Evolutionary conservation across 768 basidiomycete species (phyloP).

Genomic region (Suillus plorans): DNA sequence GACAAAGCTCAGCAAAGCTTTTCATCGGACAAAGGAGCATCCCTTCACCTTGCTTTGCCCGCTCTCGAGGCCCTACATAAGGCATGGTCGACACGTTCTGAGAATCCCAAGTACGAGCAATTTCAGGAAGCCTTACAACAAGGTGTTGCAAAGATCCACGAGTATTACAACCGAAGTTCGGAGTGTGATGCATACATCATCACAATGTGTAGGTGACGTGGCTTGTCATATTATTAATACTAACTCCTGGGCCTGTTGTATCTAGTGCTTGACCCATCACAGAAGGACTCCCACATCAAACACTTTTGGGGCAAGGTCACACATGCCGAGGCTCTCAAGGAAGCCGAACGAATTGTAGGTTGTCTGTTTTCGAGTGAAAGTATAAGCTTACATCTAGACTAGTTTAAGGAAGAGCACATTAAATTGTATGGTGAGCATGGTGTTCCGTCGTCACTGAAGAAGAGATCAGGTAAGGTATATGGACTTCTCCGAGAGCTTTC

Average conservation of each 20-base stretch:
- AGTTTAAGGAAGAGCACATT: too few relatives aligned
- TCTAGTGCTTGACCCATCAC: slow-evolving; percentile 26
- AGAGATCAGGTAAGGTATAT: not conserved
- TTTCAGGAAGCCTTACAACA: too few relatives aligned
- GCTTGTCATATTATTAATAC: not conserved
- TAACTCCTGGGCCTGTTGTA: not conserved
- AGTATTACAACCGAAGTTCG: too few relatives aligned
- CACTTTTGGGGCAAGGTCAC: slow-evolving; percentile 24
- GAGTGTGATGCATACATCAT: too few relatives aligned
- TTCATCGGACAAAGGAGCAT: not conserved
- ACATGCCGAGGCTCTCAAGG: slow-evolving; percentile 14
- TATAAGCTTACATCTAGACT: not conserved
- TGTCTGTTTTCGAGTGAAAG: not conserved
- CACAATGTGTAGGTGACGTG: too few relatives aligned
- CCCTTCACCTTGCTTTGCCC: too few relatives aligned
- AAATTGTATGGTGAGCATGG: too few relatives aligned
- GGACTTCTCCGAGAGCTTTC: not conserved
- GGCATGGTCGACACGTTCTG: not conserved
- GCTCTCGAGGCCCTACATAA: slow-evolving; percentile 20
- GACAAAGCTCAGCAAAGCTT: too few relatives aligned
- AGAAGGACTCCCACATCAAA: slow-evolving; percentile 25
- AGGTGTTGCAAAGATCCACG: too few relatives aligned
- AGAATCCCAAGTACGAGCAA: not conserved
- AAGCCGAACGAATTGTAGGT: slow-evolving; percentile 18
- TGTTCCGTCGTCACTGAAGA: not conserved